Evolutionary conservation across 345 rosid species (phyloP), one percentile per base, ranked within the genome.

Genomic region (Firmiana major): DNA sequence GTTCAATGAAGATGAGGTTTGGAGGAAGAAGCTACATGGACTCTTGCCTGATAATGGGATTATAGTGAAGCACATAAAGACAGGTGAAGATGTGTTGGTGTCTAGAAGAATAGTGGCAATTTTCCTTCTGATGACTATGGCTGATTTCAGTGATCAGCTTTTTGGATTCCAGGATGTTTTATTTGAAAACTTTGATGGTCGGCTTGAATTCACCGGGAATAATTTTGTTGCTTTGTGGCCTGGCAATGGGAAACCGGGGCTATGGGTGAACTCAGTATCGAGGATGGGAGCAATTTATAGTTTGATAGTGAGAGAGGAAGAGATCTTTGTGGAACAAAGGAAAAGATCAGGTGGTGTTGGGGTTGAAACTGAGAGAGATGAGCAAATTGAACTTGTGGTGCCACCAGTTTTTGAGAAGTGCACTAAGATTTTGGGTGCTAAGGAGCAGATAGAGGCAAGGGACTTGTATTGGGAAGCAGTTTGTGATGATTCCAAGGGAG

Each of bases 61-160:
- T 17, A 71, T 49, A 11, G 91, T 90, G 79, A 90, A 89, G 78
- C 94, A 92, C 67, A 93, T 93, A 54, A 95, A 90, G 85, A 90
- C 89, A 0, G 94, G 97, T 1, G 97, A 90, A 74, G 93, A 90
- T 34, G 87, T 93, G 57, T 3, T 78, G 40, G 88, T 95, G 26
- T 78, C 91, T 0, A 87, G 99, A 81, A 92, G 99, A 70, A 81
- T 86, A 0, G 87, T 88, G 77, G 99, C 89, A 63, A 68, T 77
- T 19, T 96, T 93, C 80, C 58, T 93, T 6, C 5, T 93, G 78
- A 88, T 96, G 94, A 92, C 97, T 0, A 89, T 96, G 87, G 99
- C 97, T 0, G 98, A 96, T 85, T 92, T 96, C 75, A 93, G 99
- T 62, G 99, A 91, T 69, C 98, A 96, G 78, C 76, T 90, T 7